phyloP scores from a whole-genome alignment of 306 rosid genomes.

The Vicia sativa region DNA sequence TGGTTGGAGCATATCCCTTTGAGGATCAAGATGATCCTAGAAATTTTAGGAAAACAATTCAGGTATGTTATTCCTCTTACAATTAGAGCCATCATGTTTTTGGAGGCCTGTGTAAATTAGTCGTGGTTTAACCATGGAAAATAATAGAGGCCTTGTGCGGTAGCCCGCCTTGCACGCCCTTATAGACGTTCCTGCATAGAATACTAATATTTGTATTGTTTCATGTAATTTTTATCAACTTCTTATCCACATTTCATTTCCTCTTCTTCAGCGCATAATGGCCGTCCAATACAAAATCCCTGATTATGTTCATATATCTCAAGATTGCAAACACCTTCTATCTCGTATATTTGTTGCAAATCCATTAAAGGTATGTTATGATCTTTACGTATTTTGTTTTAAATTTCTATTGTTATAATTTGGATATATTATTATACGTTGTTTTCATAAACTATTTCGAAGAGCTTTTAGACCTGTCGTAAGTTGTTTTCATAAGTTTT shows the following conservation, averaged over 20 bases:
- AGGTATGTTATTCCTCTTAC: slow-evolving; percentile 45
- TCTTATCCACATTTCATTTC: slow-evolving; percentile 24
- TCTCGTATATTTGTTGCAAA: slow-evolving; percentile 69
- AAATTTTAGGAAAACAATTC: slow-evolving; percentile 78
- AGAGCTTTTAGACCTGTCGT: neutral
- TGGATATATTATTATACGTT: neutral
- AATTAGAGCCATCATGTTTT: too few species aligned
- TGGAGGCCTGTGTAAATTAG: too few species aligned
- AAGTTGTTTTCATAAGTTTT: neutral
- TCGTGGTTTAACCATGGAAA: too few species aligned
- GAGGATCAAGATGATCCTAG: slow-evolving; percentile 82
- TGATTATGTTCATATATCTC: slow-evolving; percentile 77
- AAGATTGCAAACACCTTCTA: slow-evolving; percentile 69
- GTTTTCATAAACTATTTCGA: neutral
- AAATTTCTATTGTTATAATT: neutral
- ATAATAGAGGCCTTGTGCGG: too few species aligned
- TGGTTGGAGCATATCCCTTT: slow-evolving; percentile 80
- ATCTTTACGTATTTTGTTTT: slow-evolving; percentile 13
- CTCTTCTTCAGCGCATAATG: slow-evolving; percentile 64
- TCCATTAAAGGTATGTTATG: slow-evolving; percentile 59
- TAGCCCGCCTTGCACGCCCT: too few species aligned
- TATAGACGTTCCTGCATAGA: neutral
- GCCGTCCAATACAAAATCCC: slow-evolving; percentile 77
- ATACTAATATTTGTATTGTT: slow-evolving; percentile 9
- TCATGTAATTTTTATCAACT: slow-evolving; percentile 11